Evolutionary conservation across 352 stramenopile genomes (phyloP).

Genomic region (Phytophthora litchii): DNA sequence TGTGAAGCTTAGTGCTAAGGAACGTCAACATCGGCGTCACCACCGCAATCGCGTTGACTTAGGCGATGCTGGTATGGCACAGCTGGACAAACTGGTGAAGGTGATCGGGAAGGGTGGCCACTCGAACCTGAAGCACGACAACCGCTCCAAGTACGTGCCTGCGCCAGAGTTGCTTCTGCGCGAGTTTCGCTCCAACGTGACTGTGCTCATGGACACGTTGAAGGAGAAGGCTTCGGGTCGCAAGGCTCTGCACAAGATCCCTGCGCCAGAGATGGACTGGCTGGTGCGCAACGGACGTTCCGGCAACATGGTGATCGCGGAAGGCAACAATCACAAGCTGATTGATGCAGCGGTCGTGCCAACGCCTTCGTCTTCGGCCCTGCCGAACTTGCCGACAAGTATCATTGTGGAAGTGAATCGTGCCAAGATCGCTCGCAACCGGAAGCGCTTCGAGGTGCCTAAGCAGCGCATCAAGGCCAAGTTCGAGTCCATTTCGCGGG

Average conservation of each 20-base stretch:
- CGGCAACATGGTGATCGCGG: slow-evolving; percentile 58
- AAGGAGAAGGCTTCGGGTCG: slow-evolving; percentile 73
- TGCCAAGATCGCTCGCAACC: slow-evolving; percentile 49
- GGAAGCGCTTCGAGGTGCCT: slow-evolving; percentile 62
- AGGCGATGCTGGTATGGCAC: slow-evolving; percentile 69
- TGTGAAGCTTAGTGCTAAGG: slow-evolving; percentile 66
- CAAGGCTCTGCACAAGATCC: slow-evolving; percentile 73
- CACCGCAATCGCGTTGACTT: slow-evolving; percentile 75
- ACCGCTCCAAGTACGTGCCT: slow-evolving; percentile 74
- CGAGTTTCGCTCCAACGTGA: slow-evolving; percentile 71
- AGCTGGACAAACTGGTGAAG: slow-evolving; percentile 73
- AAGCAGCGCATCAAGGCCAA: slow-evolving; percentile 79
- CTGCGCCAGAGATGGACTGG: slow-evolving; percentile 62
- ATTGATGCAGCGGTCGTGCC: not conserved
- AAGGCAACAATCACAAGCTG: slow-evolving; percentile 27
- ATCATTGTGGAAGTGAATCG: slow-evolving; percentile 72
- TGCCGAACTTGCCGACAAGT: slow-evolving; percentile 39
- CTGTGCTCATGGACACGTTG: slow-evolving; percentile 69
- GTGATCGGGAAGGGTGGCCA: slow-evolving; percentile 70
- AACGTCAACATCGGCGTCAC: slow-evolving; percentile 60
- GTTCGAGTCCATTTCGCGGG: slow-evolving; percentile 64
- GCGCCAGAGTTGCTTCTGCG: slow-evolving; percentile 70
- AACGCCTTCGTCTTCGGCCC: slow-evolving; percentile 16
- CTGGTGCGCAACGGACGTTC: slow-evolving; percentile 49
- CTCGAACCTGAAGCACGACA: slow-evolving; percentile 71